These are phyloP conservation scores for Neurospora cerealis DNA, from an alignment of 495 filamentous ascomycete genomes.

Conservation along the genomic window DNA sequence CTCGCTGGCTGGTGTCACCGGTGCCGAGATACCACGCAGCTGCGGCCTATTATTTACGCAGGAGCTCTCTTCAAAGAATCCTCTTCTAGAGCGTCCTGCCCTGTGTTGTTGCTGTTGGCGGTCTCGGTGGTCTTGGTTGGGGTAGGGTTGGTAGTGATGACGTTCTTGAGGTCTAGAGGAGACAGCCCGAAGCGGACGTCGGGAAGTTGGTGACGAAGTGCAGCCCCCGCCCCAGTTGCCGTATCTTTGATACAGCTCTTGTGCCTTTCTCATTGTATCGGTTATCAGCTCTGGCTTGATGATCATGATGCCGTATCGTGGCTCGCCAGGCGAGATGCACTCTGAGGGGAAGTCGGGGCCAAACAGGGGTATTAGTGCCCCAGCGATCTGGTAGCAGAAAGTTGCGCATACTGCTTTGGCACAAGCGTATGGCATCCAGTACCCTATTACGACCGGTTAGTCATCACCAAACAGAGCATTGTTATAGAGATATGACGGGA, in stretches of 20 bases:
- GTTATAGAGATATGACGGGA: background rate
- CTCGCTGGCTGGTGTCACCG: conserved; percentile 27
- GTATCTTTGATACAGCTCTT: conserved; percentile 17
- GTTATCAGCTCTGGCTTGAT: conserved; percentile 54
- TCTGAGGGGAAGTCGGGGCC: conserved; percentile 63
- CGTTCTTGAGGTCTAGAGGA: conserved; percentile 8
- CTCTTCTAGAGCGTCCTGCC: background rate
- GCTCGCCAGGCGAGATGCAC: conserved; percentile 52
- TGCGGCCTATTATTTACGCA: conserved; percentile 11
- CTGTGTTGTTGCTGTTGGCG: background rate
- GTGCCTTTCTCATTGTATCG: conserved; percentile 43
- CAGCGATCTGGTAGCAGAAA: conserved; percentile 79
- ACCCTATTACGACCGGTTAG: conserved; percentile 47
- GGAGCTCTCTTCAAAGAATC: conserved; percentile 12
- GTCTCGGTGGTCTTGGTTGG: conserved; percentile 3
- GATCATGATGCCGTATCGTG: conserved; percentile 53
- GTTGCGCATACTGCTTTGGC: conserved; percentile 76
- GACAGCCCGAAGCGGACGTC: conserved; percentile 1
- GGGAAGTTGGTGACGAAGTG: background rate
- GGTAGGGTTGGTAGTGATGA: background rate
- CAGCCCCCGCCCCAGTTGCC: background rate
- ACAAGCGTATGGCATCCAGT: conserved; percentile 90
- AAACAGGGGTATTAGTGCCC: conserved; percentile 79
- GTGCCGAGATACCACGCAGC: conserved; percentile 11
- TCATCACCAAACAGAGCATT: background rate